These are phyloP conservation scores for Zygoascus biomembranicola DNA, from an alignment of 805 yeast species.

Conservation along the genomic window DNA sequence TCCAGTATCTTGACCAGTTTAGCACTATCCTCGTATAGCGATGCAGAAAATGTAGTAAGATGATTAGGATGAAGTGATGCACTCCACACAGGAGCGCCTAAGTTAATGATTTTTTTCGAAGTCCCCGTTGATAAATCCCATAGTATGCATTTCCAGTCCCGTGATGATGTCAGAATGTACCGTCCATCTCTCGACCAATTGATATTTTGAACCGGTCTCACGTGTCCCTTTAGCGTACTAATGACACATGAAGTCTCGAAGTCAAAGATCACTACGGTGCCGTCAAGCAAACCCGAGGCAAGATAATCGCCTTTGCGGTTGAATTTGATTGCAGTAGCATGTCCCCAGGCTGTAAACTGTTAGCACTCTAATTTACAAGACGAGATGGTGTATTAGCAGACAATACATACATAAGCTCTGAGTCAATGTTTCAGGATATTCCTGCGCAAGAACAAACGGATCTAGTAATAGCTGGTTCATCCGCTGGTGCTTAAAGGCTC, in stretches of 20 bases:
- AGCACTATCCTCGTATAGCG: slow-evolving; percentile 57
- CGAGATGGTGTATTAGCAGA: not conserved
- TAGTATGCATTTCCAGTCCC: slow-evolving; percentile 73
- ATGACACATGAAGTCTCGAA: slow-evolving; percentile 56
- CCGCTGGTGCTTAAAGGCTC: not conserved
- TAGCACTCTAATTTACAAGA: not conserved
- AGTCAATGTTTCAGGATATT: slow-evolving; percentile 78
- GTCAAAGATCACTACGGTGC: slow-evolving; percentile 66
- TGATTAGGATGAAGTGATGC: slow-evolving; percentile 48
- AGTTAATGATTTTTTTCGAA: slow-evolving; percentile 38
- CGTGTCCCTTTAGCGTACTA: slow-evolving; percentile 54
- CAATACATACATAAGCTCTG: slow-evolving; percentile 41
- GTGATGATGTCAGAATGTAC: slow-evolving; percentile 57
- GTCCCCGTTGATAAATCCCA: slow-evolving; percentile 59
- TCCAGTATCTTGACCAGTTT: slow-evolving; percentile 38
- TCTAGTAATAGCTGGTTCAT: slow-evolving; percentile 82
- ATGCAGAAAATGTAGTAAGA: slow-evolving; percentile 45
- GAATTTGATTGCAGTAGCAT: slow-evolving; percentile 59
- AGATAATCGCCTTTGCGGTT: slow-evolving; percentile 75
- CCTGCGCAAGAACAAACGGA: slow-evolving; percentile 86
- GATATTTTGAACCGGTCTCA: slow-evolving; percentile 61
- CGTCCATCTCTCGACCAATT: slow-evolving; percentile 71
- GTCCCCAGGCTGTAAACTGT: slow-evolving; percentile 26
- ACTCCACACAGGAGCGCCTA: slow-evolving; percentile 70
- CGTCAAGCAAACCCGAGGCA: slow-evolving; percentile 72